Evolutionary conservation across 208 protist genomes (phyloP).

Genomic region (Acanthamoeba rhysodes): DNA sequence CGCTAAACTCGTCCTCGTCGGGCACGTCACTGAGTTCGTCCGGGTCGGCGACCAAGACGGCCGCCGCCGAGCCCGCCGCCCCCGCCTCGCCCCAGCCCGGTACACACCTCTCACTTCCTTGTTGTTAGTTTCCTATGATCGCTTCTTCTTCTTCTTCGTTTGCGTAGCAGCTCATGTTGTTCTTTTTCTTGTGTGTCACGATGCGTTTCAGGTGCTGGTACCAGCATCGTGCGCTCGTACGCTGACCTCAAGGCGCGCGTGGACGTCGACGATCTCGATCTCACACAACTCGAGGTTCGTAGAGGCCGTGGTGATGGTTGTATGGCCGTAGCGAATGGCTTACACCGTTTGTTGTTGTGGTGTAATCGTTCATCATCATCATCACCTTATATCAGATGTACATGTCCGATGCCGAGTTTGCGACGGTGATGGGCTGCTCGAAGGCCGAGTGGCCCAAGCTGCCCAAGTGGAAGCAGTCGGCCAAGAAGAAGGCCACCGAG

Average conservation of each 20-base stretch:
- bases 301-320: too few species aligned
- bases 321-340: background rate
- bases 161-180: too few species aligned
- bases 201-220: background rate
- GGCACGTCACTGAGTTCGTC: slow-evolving; percentile 3
- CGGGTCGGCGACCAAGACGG: background rate
- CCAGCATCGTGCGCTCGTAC: background rate
- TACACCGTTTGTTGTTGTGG: background rate
- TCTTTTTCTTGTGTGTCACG: background rate
- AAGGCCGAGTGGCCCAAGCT: slow-evolving; percentile 70
- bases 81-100: background rate
- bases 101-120: background rate
- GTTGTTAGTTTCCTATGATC: too few species aligned
- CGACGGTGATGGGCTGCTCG: slow-evolving; percentile 68
- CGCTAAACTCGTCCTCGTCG: background rate
- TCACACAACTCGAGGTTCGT: slow-evolving; percentile 22
- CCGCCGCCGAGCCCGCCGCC: background rate
- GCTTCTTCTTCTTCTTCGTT: too few species aligned
- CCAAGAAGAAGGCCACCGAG: slow-evolving; percentile 72
- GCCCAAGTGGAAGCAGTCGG: slow-evolving; percentile 78
- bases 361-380: background rate
- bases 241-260: slow-evolving; percentile 13
- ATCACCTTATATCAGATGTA: slow-evolving; percentile 3
- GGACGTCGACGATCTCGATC: slow-evolving; percentile 12
- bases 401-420: slow-evolving; percentile 51